These are phyloP conservation scores for Cyclotella atomus DNA, from an alignment of 108 stramenopile genomes.

Conservation along the genomic window DNA sequence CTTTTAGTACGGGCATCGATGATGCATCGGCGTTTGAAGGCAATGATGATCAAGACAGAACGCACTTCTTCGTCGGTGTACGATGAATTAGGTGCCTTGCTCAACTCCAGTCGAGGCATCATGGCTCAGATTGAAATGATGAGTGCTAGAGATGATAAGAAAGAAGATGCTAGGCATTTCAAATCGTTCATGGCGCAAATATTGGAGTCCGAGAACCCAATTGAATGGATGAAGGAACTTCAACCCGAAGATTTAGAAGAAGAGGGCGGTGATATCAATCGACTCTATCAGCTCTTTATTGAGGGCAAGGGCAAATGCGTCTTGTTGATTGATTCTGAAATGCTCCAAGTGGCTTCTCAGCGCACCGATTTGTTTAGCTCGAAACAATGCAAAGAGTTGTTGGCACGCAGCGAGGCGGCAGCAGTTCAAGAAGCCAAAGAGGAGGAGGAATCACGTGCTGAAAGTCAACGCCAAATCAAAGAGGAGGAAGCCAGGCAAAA, in stretches of 20 bases:
- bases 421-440: conserved; percentile 36
- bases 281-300: conserved; percentile 53
- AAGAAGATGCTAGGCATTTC: conserved; percentile 35
- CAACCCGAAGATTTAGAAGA: conserved; percentile 10
- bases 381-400: conserved; percentile 49
- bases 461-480: conserved; percentile 12
- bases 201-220: conserved; percentile 46
- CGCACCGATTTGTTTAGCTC: conserved; percentile 43
- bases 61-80: conserved; percentile 15
- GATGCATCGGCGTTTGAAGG: conserved; percentile 12
- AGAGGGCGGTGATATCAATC: conserved; percentile 49
- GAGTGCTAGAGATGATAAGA: conserved; percentile 29
- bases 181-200: conserved; percentile 40
- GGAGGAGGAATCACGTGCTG: conserved; percentile 33
- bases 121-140: conserved; percentile 27
- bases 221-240: conserved; percentile 36
- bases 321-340: conserved; percentile 44
- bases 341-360: conserved; percentile 27
- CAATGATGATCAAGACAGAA: conserved; percentile 10
- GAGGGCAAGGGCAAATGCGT: conserved; percentile 46
- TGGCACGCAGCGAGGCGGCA: conserved; percentile 17
- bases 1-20: conserved; percentile 39
- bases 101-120: conserved; percentile 26
- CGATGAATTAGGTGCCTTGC: conserved; percentile 9
- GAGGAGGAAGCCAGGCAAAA: conserved; percentile 37